Conservation (phyloP, 23 red algal genomes). For the Gracilariopsis chorda region DNA sequence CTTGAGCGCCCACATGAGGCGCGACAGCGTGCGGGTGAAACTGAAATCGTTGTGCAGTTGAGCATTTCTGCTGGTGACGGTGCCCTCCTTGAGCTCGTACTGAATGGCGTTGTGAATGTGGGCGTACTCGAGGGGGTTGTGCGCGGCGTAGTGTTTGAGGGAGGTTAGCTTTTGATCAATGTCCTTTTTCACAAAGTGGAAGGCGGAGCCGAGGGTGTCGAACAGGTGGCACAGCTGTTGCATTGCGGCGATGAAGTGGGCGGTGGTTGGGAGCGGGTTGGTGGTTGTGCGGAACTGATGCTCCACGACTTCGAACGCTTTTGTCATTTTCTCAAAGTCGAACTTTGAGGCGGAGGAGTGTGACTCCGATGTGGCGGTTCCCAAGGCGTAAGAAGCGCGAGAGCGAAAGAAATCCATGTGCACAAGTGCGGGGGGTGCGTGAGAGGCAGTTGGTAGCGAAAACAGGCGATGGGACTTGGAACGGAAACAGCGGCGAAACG, state of each 20-base stretch:
- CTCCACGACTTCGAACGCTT: conserved; percentile 44
- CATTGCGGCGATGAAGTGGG: conserved; percentile 73
- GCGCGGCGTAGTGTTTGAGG: conserved; percentile 3
- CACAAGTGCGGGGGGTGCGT: not conserved
- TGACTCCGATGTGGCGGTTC: not conserved
- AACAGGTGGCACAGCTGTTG: conserved; percentile 58
- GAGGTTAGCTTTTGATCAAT: conserved; percentile 66
- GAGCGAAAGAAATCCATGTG: not conserved
- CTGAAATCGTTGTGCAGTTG: not conserved
- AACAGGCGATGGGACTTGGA: not conserved
- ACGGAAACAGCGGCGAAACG: too few species aligned
- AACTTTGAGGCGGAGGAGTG: not conserved
- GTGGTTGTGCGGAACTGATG: not conserved
- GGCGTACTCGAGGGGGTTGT: not conserved
- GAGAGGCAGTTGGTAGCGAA: not conserved
- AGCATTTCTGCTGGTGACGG: not conserved
- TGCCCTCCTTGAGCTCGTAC: not conserved
- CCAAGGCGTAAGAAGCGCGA: not conserved
- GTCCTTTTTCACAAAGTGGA: conserved; percentile 83
- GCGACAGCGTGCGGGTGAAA: conserved; percentile 62
- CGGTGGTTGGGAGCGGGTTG: conserved; percentile 21
- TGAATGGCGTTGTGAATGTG: not conserved
- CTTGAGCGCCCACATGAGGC: conserved; percentile 81
- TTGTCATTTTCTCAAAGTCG: conserved; percentile 72
- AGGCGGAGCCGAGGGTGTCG: conserved; percentile 75